Base-by-base conservation (phyloP, 75 land plant genomes). In the Larix kaempferi region DNA sequence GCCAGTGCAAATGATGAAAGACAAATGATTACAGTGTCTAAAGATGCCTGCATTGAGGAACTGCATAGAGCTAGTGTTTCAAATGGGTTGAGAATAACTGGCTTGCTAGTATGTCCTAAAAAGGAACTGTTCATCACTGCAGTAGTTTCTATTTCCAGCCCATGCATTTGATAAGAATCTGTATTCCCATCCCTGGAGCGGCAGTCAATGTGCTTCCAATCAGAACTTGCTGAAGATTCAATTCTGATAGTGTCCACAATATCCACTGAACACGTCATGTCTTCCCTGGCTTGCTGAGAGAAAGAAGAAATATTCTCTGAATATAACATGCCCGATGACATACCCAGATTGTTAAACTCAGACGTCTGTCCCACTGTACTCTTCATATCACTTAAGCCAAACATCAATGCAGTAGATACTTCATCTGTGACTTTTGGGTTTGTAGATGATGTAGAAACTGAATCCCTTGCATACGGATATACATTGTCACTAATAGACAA, bases 281-380 rank as follows among this genome's bases (percentile, higher is more conserved):
- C 12, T 17, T 67, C 23, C 22, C 49, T n/a, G n/a, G 17, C 72
- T 67, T 67, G 49, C 72, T 67, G 37, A 41, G 49, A 41, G 49
- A 41, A 41, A 5, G 49, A 41, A 41, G 7, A 5, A 67, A 39
- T 21, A 39, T 37, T 67, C 49, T 16, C 23, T 67, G 10, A 67
- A 67, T 41, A 67, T 67, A 67, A 2, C 71, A 66, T 66, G 41
- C 37, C 71, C 15, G 71, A 66, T 66, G 71, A 19, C n/a, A 66
- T 66, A 4, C 37, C 37, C 49, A 29, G 17, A 41, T 66, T 66
- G 21, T 37, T 37, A 66, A 37, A 66, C 12, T 67, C 72, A 35
- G 71, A 67, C 7, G 71, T 37, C 33, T 67, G 39, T 67, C 71
- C 49, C 44, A 37, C 8, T 39, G 39, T 44, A 67, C 44, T 67